Percentiles rank a stretch among this genome's conserved stretches.
These are phyloP conservation scores for Excoecaria agallocha DNA, from an alignment of 345 rosid genomes.

Conservation along the genomic window DNA sequence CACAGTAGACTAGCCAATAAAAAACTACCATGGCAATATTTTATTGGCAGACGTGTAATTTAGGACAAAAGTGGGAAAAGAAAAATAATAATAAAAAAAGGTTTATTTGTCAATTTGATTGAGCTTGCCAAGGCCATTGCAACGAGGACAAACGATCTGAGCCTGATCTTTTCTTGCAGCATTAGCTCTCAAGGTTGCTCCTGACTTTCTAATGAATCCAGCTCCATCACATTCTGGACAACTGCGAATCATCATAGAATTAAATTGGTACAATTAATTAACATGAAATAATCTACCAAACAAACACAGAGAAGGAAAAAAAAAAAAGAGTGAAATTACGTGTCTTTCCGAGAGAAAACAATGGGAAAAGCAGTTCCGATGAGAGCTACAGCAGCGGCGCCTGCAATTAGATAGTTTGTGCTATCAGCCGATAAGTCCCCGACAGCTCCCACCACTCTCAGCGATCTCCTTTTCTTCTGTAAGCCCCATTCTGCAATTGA, in stretches of 20 bases:
- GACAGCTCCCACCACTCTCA: slow-evolving; percentile 66
- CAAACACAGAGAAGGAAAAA: background rate
- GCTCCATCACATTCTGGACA: slow-evolving; percentile 99
- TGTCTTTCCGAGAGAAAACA: slow-evolving; percentile 80
- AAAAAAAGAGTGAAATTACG: slow-evolving; percentile 34
- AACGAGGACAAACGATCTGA: slow-evolving; percentile 80
- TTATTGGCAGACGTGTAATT: no score
- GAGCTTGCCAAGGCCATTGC: slow-evolving; percentile 93
- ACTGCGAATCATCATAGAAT: slow-evolving; percentile 22
- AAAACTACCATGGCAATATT: no score
- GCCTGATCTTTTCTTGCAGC: slow-evolving; percentile 87
- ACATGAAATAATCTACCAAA: no score
- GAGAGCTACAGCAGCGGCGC: slow-evolving; percentile 68
- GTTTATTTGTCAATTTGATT: slow-evolving; percentile 79
- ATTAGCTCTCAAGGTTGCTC: slow-evolving; percentile 62
- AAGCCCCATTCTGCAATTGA: slow-evolving; percentile 12
- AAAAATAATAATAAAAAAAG: no score
- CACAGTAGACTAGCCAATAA: no score
- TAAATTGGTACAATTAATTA: background rate
- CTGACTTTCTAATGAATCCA: slow-evolving; percentile 66
- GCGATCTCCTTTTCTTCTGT: slow-evolving; percentile 36
- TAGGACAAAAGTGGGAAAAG: no score
- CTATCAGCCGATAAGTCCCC: slow-evolving; percentile 84
- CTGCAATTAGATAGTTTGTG: slow-evolving; percentile 58
- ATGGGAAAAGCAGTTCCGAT: slow-evolving; percentile 89